These are phyloP conservation scores for Mycena galericulata DNA, from an alignment of 768 basidiomycete genomes.

Conservation along the genomic window DNA sequence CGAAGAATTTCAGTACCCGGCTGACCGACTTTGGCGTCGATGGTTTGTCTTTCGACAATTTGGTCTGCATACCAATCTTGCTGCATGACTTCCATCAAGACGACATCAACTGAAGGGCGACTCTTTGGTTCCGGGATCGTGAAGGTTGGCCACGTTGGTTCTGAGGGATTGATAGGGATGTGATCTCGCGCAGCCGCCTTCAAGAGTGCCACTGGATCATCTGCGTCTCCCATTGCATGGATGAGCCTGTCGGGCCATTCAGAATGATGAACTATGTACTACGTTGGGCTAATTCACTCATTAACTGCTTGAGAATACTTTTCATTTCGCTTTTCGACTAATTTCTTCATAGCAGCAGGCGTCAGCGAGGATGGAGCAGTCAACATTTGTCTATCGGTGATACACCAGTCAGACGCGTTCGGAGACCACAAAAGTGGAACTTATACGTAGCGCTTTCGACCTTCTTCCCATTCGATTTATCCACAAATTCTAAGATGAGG, in stretches of 20 bases:
- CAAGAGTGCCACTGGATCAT: constrained; percentile 74
- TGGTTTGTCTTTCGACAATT: constrained; percentile 67
- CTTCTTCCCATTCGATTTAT: constrained; percentile 51
- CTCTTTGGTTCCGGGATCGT: constrained; percentile 56
- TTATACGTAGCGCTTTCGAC: constrained; percentile 43
- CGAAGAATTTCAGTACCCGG: constrained; percentile 55
- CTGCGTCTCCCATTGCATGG: constrained; percentile 58
- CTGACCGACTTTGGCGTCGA: constrained; percentile 63
- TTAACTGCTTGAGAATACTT: constrained; percentile 74
- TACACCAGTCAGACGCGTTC: constrained; percentile 21
- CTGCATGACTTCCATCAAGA: constrained; percentile 68
- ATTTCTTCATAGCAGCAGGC: constrained; percentile 70
- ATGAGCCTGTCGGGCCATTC: constrained; percentile 63
- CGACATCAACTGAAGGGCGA: constrained; percentile 66
- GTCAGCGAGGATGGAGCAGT: constrained; percentile 56
- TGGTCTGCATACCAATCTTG: constrained; percentile 79
- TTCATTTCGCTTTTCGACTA: constrained; percentile 78
- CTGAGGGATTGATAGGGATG: constrained; percentile 73
- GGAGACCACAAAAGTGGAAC: constrained; percentile 12
- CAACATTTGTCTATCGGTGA: constrained; percentile 32
- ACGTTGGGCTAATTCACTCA: constrained; percentile 59
- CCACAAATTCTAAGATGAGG: constrained; percentile 59
- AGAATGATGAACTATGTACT: not conserved
- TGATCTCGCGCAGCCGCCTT: constrained; percentile 76
- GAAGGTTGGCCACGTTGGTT: constrained; percentile 33